These are phyloP conservation scores for Phytophthora meadii DNA, from an alignment of 352 stramenopile species.

Conservation along the genomic window DNA sequence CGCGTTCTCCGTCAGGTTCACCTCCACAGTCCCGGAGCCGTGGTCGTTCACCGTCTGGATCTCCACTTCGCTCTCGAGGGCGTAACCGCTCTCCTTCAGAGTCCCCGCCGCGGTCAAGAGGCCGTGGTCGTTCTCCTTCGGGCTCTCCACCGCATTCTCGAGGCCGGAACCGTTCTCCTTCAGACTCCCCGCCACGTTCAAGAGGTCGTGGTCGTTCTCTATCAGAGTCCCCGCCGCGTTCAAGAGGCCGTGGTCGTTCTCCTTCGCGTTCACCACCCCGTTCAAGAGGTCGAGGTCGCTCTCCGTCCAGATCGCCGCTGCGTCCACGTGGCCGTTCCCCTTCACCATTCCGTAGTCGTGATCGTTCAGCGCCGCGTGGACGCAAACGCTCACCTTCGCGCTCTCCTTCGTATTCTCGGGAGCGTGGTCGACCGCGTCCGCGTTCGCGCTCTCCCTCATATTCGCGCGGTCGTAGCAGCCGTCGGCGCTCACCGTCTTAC, in stretches of 20 bases:
- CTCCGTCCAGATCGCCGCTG: constrained; percentile 36
- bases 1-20: constrained; percentile 16
- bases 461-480: constrained; percentile 30
- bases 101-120: constrained; percentile 30
- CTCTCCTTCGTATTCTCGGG: constrained; percentile 28
- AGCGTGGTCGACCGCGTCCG: constrained; percentile 24
- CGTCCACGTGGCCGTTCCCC: constrained; percentile 35
- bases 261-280: constrained; percentile 18
- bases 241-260: constrained; percentile 25
- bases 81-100: constrained; percentile 34
- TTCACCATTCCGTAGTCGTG: constrained; percentile 26
- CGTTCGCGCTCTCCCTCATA: constrained; percentile 41
- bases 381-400: constrained; percentile 33
- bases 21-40: constrained; percentile 13
- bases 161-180: constrained; percentile 36
- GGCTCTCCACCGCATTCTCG: constrained; percentile 15
- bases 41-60: constrained; percentile 17
- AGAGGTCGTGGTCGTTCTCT: constrained; percentile 22
- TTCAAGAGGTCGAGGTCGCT: constrained; percentile 32
- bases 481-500: constrained; percentile 39
- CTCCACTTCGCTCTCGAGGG: constrained; percentile 22
- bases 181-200: constrained; percentile 35
- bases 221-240: constrained; percentile 29
- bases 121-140: constrained; percentile 23
- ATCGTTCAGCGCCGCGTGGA: constrained; percentile 30